These are phyloP conservation scores for Saccharomyces hybrid DNA, from an alignment of 1,139 yeast genomes.

Conservation along the genomic window DNA sequence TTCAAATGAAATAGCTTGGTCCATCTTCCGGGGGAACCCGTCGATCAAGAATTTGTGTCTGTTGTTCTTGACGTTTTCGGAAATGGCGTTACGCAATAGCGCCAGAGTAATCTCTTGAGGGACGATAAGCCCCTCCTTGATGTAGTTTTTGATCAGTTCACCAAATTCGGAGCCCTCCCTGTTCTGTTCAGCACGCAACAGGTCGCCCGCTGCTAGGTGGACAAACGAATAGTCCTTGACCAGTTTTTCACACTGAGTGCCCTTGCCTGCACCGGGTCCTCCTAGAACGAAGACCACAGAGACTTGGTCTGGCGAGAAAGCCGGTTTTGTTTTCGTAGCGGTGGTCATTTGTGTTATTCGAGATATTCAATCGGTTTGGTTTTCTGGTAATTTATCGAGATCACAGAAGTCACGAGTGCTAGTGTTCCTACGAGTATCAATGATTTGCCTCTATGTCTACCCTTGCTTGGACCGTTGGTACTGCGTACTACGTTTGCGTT, in stretches of 20 bases:
- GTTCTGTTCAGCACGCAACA: conserved; percentile 82
- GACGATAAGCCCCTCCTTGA: conserved; percentile 83
- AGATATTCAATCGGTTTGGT: conserved; percentile 42
- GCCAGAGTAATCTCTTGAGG: conserved; percentile 95
- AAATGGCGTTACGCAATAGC: conserved; percentile 71
- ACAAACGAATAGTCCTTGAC: conserved; percentile 76
- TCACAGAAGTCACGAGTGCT: conserved; percentile 42
- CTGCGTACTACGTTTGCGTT: neutral
- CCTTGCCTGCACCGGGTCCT: conserved; percentile 87
- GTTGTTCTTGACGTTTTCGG: conserved; percentile 46
- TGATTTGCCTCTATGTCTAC: conserved; percentile 22
- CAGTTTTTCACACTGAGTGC: conserved; percentile 86
- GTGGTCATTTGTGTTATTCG: conserved; percentile 28
- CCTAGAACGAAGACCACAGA: conserved; percentile 85
- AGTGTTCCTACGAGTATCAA: conserved; percentile 30
- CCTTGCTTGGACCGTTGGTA: neutral
- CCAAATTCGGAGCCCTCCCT: conserved; percentile 82
- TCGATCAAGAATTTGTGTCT: conserved; percentile 65
- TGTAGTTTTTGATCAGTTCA: conserved; percentile 71
- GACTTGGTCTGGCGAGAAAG: conserved; percentile 56
- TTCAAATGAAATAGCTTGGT: conserved; percentile 90
- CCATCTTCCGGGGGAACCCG: conserved; percentile 98
- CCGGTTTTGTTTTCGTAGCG: conserved; percentile 17
- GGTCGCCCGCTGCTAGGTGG: conserved; percentile 91
- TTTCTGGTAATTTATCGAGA: conserved; percentile 40